Evolutionary conservation across 2,329 filamentous ascomycete genomes (phyloP), one percentile per base, ranked within the genome.

Genomic region (Fusarium ramigenum): DNA sequence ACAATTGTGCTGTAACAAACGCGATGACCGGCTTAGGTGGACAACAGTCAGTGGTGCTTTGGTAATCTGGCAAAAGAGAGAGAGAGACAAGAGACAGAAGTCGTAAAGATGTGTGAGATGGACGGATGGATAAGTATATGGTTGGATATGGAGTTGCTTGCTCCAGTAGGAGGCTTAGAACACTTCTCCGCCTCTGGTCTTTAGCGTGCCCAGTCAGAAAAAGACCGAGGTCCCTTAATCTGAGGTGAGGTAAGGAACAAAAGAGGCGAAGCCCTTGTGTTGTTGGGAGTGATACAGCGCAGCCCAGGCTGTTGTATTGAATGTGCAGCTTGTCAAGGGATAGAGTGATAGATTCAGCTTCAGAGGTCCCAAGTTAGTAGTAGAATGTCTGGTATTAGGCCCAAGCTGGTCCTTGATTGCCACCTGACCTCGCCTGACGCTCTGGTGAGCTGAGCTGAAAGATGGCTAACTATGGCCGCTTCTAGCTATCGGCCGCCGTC

Each of bases 131-230:
- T 54, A 56, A 39, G 62, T 58, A 19, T 19, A 19, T 37, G 36
- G 34, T 46, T 52, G 34, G 34, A 49, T 52, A 69, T 62, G 56
- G 47, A 60, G 43, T 53, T 46, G 30, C 42, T 56, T 37, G 37
- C 46, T 70, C 28, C 56, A 73, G 67, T 43, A 40, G 36, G 49
- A 71, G 70, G 70, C 70, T 73, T 68, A 60, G 70, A 74, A 54
- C 47, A 67, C 32, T 60, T 73, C 61, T 73, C 66, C 70, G 70
- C 70, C 63, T 63, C 53, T 63, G 60, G 61, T 63, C 50, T 60
- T 59, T 63, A 67, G 63, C 63, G 57, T 42, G 23, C 43, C 43
- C 8, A 30, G 39, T 40, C 60, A 60, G 57, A 61, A 59, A 44
- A 37, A 62, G 32, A 50, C 70, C 61, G 57, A 70, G 54, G 46